Evolutionary conservation across 1,139 yeast genomes (phyloP), one percentile per base, ranked within the genome.

Genomic region (Taphrina confusa): DNA sequence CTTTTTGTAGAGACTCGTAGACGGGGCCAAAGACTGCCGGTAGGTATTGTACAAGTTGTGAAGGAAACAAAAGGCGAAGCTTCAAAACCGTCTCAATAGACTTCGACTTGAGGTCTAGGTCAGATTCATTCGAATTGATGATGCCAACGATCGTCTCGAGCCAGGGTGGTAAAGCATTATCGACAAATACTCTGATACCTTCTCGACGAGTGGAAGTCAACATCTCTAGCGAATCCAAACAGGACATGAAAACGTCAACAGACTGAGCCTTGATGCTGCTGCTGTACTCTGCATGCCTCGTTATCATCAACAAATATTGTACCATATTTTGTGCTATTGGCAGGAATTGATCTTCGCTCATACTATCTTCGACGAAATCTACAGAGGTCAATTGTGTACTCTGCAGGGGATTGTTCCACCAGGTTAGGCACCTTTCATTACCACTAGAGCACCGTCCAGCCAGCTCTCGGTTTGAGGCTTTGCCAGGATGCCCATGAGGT

Each of bases 221-320:
- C 64, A 62, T 62, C 39, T 61, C 64, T 20, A 61, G 36, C 12
- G 58, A 34, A 27, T 62, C 64, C 25, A 62, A 31, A 33, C 64
- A 62, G 3, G 64, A 61, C 30, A 56, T 42, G 45, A 62, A 62
- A 25, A 61, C 56, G 11, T 47, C 50, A 5, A 62, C 40, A 5
- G 64, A 59, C 12, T 52, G 57, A 11, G 40, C 51, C 22, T 58
- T 28, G n/a, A 51, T 36, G 5, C 31, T 46, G 5, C 28, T 44
- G 30, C 33, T 34, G 28, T 44, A 40, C 20, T 31, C 27, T 14
- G 16, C 58, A 14, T 36, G 39, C 11, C 49, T 31, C 22, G 52
- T 37, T 4, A 62, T 51, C 12, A 18, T 12, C 16, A 50, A 36
- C 22, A 62, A 36, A 27, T 44, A 31, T n/a, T 34, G 40, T 14